These are phyloP conservation scores for Rhododendron williamsianum DNA, from an alignment of 148 eudicot genomes.

Conservation along the genomic window DNA sequence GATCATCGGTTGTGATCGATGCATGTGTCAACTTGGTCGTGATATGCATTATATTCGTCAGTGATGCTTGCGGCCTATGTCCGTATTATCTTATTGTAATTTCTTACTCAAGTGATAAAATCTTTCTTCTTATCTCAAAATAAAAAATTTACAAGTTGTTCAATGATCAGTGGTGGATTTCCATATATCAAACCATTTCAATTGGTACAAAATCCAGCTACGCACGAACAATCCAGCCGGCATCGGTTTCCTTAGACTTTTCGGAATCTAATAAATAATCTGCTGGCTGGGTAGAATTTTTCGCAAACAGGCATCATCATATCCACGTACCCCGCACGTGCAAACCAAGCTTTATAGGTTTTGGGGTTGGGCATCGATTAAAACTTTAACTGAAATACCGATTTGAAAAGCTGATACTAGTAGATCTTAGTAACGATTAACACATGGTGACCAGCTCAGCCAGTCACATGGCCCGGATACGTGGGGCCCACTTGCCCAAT, in stretches of 20 bases:
- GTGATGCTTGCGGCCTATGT: too few species aligned
- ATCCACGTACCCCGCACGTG: slow-evolving; percentile 8
- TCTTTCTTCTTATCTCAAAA: too few species aligned
- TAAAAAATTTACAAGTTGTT: too few species aligned
- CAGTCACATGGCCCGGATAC: slow-evolving; percentile 23
- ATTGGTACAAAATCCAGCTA: not conserved
- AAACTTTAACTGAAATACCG: slow-evolving; percentile 1
- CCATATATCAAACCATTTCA: not conserved
- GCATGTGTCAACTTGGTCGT: too few species aligned
- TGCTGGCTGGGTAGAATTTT: too few species aligned
- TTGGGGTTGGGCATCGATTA: not conserved
- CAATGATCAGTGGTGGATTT: not conserved
- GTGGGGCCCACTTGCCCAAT: not conserved
- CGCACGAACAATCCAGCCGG: not conserved
- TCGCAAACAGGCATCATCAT: not conserved
- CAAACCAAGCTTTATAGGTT: not conserved
- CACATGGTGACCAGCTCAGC: slow-evolving; percentile 35
- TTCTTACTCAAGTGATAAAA: too few species aligned
- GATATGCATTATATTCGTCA: too few species aligned
- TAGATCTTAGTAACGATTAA: slow-evolving; percentile 7
- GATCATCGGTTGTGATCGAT: too few species aligned
- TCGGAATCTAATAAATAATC: too few species aligned
- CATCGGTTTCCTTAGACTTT: too few species aligned
- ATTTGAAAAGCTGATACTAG: slow-evolving; percentile 3
- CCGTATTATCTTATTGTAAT: too few species aligned